phyloP scores from a whole-genome alignment of 2,329 filamentous ascomycete species.

The Colletotrichum lini region DNA sequence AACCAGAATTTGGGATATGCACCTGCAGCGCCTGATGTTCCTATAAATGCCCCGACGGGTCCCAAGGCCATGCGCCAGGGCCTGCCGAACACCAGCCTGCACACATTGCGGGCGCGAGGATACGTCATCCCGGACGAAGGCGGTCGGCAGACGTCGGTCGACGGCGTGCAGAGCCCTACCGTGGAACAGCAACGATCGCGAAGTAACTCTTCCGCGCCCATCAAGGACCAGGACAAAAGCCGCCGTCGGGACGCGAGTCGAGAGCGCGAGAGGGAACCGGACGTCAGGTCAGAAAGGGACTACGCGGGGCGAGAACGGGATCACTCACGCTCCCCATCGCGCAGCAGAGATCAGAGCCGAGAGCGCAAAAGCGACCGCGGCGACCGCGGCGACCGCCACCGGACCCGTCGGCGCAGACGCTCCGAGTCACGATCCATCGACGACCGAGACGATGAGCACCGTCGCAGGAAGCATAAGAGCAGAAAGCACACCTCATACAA shows the following conservation, averaged over 20 bases:
- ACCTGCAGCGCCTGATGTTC: conserved; percentile 58
- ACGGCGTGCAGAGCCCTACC: conserved; percentile 50
- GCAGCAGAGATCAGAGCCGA: conserved; percentile 56
- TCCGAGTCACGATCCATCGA: conserved; percentile 65
- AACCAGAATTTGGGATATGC: conserved; percentile 48
- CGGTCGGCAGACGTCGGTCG: conserved; percentile 43
- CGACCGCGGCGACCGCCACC: conserved; percentile 52
- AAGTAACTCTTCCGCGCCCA: conserved; percentile 63
- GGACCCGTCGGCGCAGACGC: conserved; percentile 66
- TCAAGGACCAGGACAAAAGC: conserved; percentile 53
- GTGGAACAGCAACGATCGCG: conserved; percentile 57
- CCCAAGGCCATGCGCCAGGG: conserved; percentile 96
- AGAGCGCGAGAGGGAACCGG: conserved; percentile 51
- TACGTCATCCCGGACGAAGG: conserved; percentile 61
- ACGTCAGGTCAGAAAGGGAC: conserved; percentile 45
- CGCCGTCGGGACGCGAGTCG: conserved; percentile 53
- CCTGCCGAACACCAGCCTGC: conserved; percentile 84
- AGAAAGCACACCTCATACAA: conserved; percentile 57
- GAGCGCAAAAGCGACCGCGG: conserved; percentile 62
- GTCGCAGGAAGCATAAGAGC: conserved; percentile 66
- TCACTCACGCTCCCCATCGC: conserved; percentile 53
- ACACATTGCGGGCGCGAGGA: conserved; percentile 71
- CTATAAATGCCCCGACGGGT: conserved; percentile 86
- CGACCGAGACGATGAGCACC: conserved; percentile 62
- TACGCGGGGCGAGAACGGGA: conserved; percentile 42